Evolutionary conservation across 495 filamentous ascomycete species (phyloP), one percentile per base, ranked within the genome.

Genomic region (Hamigera avellanea): DNA sequence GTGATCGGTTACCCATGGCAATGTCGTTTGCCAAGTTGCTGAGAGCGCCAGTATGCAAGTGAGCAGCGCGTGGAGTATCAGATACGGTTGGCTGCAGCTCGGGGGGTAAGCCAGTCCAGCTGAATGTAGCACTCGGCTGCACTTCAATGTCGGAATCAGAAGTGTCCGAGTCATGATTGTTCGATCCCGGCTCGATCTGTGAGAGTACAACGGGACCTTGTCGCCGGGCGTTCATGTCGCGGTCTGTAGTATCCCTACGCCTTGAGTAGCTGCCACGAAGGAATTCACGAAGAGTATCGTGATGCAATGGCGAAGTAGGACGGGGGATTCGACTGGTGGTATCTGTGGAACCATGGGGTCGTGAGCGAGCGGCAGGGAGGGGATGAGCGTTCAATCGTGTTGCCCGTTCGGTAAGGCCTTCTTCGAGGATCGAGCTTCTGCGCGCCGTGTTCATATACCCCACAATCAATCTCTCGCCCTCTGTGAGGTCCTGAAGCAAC

Each of bases 401-500:
- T 23, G 54, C 43, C 32, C 53, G 50, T 31, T 61, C 61, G 23
- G 52, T 47, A 27, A 52, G 36, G 16, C 54, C 50, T 34, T 57
- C 59, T 40, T 64, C 60, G 21, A 23, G 4, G 4, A 4, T 23
- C 9, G 9, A 5, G 21, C 9, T 23, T 23, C 21, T 9, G 18
- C 64, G 60, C 25, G 62, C 60, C 12, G 62, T 60, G 35, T 63
- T 69, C 40, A 79, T 50, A 42, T 69, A 70, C 16, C 79, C 74
- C 35, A 79, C 57, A 26, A 79, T 67, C 35, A 70, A 56, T 36
- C 73, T 67, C 49, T 81, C 76, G 21, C 67, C 58, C 33, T 70
- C 64, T 3, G 67, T 69, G 28, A 78, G 59, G 32, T 68, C 67
- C 21, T 72, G 64, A 31, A 69, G 48, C 37, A 63, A 33, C 36